Evolutionary conservation across 257 asterid genomes (phyloP).

Genomic region (Coffea eugenioides): DNA sequence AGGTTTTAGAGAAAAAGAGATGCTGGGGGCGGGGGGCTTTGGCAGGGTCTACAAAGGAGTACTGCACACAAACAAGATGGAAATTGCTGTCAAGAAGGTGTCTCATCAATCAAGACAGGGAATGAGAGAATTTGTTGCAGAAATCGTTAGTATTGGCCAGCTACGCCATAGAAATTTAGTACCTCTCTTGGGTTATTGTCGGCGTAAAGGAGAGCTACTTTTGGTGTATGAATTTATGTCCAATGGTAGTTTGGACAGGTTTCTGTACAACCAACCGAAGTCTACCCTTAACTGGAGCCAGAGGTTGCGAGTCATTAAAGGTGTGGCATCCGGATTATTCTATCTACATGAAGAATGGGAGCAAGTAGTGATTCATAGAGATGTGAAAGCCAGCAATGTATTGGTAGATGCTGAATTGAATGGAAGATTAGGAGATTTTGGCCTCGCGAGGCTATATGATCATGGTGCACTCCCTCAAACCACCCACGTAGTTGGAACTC

Average conservation of each 20-base stretch:
- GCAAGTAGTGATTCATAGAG: too few species aligned
- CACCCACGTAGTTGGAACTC: slow-evolving; percentile 19
- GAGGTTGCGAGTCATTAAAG: slow-evolving; percentile 28
- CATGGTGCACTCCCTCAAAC: slow-evolving; percentile 20
- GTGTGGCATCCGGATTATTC: slow-evolving; percentile 27
- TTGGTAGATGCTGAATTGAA: too few species aligned
- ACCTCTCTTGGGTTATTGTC: too few species aligned
- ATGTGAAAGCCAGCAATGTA: too few species aligned
- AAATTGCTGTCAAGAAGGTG: slow-evolving; percentile 22
- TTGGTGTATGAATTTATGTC: slow-evolving; percentile 28
- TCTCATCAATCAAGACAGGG: slow-evolving; percentile 31
- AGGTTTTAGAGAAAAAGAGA: too few species aligned
- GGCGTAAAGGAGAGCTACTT: slow-evolving; percentile 21
- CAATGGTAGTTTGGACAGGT: slow-evolving; percentile 27
- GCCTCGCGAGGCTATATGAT: slow-evolving; percentile 4
- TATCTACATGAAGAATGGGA: slow-evolving; percentile 2
- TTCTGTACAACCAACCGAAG: not conserved
- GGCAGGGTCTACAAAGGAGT: too few species aligned
- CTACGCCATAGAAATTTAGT: too few species aligned
- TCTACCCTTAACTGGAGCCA: slow-evolving; percentile 16
- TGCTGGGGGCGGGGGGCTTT: too few species aligned
- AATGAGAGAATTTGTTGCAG: too few species aligned
- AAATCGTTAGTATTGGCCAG: too few species aligned
- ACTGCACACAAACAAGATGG: not conserved
- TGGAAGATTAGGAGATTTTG: too few species aligned